Conservation (phyloP, 164 flowering plant species). For the Platanus orientalis region DNA sequence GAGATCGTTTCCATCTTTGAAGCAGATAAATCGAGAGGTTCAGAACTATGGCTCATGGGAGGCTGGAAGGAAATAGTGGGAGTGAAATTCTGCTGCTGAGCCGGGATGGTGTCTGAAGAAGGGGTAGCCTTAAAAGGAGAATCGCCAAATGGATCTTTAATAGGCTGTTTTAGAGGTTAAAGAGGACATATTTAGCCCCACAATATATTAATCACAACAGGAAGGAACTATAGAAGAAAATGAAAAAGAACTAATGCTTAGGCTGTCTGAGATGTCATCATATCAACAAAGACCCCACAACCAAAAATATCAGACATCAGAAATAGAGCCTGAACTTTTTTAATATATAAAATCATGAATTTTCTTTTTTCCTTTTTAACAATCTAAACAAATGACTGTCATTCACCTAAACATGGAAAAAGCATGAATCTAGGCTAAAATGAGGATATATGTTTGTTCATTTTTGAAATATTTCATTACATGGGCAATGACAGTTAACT, state of each 20-base stretch:
- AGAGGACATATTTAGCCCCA: not conserved
- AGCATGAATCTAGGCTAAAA: not conserved
- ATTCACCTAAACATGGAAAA: not conserved
- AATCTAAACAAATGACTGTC: too few relatives aligned
- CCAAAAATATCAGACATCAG: too few relatives aligned
- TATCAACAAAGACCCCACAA: too few relatives aligned
- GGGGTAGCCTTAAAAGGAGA: constrained; percentile 83
- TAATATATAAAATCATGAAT: too few relatives aligned
- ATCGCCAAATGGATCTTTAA: constrained; percentile 93
- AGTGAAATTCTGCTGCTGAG: constrained; percentile 32
- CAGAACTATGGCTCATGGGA: constrained; percentile 24
- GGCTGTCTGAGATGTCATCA: not conserved
- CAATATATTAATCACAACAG: not conserved
- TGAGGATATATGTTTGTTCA: not conserved
- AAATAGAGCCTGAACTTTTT: too few relatives aligned
- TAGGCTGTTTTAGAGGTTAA: constrained; percentile 42
- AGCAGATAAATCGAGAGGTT: constrained; percentile 23
- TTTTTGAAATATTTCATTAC: too few relatives aligned
- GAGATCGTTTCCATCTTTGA: constrained; percentile 23
- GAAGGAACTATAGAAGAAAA: too few relatives aligned
- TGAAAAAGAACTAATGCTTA: not conserved
- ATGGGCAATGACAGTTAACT: too few relatives aligned
- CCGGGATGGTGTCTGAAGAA: constrained; percentile 26
- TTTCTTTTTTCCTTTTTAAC: not conserved
- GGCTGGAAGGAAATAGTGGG: constrained; percentile 35